Evolutionary conservation across 306 rosid genomes (phyloP).

Genomic region (Trifolium pratense): DNA sequence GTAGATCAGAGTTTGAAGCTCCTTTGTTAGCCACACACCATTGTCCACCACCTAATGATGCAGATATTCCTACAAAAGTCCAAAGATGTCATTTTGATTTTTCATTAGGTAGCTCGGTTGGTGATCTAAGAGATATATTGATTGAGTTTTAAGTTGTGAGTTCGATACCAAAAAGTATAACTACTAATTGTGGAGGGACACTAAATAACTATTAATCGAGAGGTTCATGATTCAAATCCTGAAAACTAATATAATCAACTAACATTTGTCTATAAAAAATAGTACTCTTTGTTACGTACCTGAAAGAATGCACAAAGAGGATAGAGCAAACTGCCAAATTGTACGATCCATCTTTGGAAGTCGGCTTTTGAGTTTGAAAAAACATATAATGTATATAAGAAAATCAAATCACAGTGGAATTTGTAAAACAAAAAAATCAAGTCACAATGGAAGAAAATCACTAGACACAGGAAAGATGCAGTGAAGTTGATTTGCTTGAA

Average conservation of each 20-base stretch:
- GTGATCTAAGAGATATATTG: too few relatives aligned
- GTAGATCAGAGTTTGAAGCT: slow-evolving; percentile 75
- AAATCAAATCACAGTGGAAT: neutral
- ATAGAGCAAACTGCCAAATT: slow-evolving; percentile 50
- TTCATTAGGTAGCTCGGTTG: too few relatives aligned
- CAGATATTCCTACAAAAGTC: slow-evolving; percentile 55
- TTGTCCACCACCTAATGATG: slow-evolving; percentile 62
- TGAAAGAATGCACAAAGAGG: slow-evolving; percentile 62
- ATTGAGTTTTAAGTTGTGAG: too few relatives aligned
- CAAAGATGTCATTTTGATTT: neutral
- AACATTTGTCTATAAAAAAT: too few relatives aligned
- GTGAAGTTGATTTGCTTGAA: neutral
- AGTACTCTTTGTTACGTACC: slow-evolving; percentile 48
- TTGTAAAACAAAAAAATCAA: neutral
- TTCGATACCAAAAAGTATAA: too few relatives aligned
- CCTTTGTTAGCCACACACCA: slow-evolving; percentile 84
- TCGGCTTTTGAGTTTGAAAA: slow-evolving; percentile 33
- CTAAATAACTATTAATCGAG: too few relatives aligned
- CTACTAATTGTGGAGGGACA: neutral
- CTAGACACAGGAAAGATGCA: neutral
- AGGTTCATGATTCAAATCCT: too few relatives aligned
- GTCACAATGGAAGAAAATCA: neutral
- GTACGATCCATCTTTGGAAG: slow-evolving; percentile 56
- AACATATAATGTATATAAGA: too few relatives aligned
- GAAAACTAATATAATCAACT: too few relatives aligned